phyloP scores from a whole-genome alignment of 2,329 filamentous ascomycete genomes.

The Talaromyces albobiverticillius region DNA sequence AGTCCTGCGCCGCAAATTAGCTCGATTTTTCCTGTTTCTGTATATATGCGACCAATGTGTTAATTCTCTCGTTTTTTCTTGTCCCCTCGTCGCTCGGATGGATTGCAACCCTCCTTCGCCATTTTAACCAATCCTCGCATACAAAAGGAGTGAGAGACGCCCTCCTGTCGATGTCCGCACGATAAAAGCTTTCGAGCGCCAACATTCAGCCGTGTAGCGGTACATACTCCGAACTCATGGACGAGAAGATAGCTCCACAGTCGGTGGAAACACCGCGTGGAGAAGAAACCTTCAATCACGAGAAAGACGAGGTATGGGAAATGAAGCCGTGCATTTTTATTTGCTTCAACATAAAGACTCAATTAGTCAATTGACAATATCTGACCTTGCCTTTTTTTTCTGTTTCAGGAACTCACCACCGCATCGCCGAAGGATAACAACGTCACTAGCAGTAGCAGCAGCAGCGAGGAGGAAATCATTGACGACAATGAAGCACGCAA shows the following conservation, averaged over 20 bases:
- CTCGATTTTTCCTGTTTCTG: too few species aligned
- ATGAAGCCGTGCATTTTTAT: too few species aligned
- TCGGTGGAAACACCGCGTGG: background rate
- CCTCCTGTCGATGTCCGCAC: background rate
- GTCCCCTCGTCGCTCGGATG: background rate
- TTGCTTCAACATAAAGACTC: too few species aligned
- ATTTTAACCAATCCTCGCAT: too few species aligned
- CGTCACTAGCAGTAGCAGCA: background rate
- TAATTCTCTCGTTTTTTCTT: background rate
- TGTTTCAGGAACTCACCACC: background rate
- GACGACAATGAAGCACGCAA: constrained; percentile 31
- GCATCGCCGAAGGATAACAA: background rate
- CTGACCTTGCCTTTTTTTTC: background rate
- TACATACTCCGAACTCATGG: constrained; percentile 9
- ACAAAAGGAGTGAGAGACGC: too few species aligned
- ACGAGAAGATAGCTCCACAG: constrained; percentile 5
- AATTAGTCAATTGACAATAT: too few species aligned
- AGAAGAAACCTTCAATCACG: background rate
- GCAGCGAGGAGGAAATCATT: constrained; percentile 23
- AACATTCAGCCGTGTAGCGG: background rate
- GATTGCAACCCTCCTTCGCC: background rate
- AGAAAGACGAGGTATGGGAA: constrained; percentile 4
- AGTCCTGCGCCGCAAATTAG: too few species aligned
- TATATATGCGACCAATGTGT: background rate
- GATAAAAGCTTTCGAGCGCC: too few species aligned